Base-by-base conservation (phyloP, 1,139 yeast genomes). In the Meyerozyma sp. region DNA sequence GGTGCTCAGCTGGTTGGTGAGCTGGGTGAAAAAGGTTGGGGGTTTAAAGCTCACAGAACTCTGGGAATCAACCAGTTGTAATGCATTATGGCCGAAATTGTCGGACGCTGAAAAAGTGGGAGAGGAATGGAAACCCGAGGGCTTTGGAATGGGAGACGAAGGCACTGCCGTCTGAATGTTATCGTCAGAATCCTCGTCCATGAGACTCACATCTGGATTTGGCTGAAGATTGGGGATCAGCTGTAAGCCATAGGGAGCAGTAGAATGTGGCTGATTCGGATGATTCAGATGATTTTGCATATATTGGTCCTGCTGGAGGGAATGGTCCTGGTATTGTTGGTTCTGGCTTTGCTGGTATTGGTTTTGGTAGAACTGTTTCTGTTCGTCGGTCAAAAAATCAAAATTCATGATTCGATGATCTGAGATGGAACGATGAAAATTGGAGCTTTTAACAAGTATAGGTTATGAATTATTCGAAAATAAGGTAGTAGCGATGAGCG, bases 1-100 rank as follows among this genome's bases (percentile, higher is more conserved):
- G 14, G 76, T 68, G 45, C 62, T 68, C 49, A 74, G 67, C 46
- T 54, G 58, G 52, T 73, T 73, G 48, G 63, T 66, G 49, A 73
- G 58, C 47, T 69, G 73, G n/a, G 77, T 72, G 51, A 73, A 72
- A n/a, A 53, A 62, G 37, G 64, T 57, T 0, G 78, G 77, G 2
- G 77, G 78, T 43, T 63, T 65, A 53, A 70, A 73, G 42, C 57
- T 57, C 46, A 68, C 52, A 20, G 71, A 65, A 41, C 55, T 57
- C 46, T 61, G 58, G 30, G 66, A 61, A 49, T 72, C 78, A 29
- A 73, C 61, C 45, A 71, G 67, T 38, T 68, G 67, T 48, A 68
- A 68, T 46, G 65, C 62, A 42, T 56, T 53, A 18, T 41, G 41
- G 18, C 53, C 52, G 44, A 57, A 56, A 10, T 47, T 45, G 18